Base-by-base conservation (phyloP, 352 stramenopile genomes). In the Pythium plurisporium region DNA sequence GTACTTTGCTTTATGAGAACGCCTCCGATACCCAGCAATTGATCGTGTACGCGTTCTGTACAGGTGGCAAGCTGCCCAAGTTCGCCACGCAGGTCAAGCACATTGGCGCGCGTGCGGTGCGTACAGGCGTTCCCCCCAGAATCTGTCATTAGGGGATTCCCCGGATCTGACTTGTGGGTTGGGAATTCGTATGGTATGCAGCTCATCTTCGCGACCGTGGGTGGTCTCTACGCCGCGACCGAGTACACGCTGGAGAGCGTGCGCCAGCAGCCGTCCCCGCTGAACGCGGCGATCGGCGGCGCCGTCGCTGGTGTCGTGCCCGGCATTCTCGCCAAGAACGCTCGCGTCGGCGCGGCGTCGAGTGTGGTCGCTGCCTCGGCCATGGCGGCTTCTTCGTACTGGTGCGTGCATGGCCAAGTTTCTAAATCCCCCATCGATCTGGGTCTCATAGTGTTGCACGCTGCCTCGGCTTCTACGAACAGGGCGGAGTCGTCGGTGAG, bases 21-120 rank as follows among this genome's bases (percentile, higher is more conserved):
- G n/a, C n/a, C n/a, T n/a, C n/a, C n/a, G n/a, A n/a, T n/a, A n/a
- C n/a, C n/a, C n/a, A n/a, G n/a, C n/a, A n/a, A n/a, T n/a, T n/a
- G n/a, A n/a, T n/a, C n/a, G n/a, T n/a, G n/a, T n/a, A n/a, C n/a
- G n/a, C n/a, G n/a, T n/a, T n/a, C 48, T 2, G 4, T 55, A 4
- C 51, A 94, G 85, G 82, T 26, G 77, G 65, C 22, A 79, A 91
- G 65, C 68, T 95, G 48, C 86, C 86, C 29, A 94, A 89, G 68
- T 89, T 95, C 48, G 73, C 79, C 27, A 69, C 59, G 38, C 86
- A 95, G 66, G 67, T 94, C 33, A 89, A 89, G 67, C 76, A 87
- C 64, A 59, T 95, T n/a, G 86, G 82, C 33, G 64, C 62, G 20
- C 86, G 83, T 34, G 85, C 82, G 76, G 81, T 93, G 70, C 22